Conservation (phyloP, 805 yeast genomes). For the Debaryomyces castellii region DNA sequence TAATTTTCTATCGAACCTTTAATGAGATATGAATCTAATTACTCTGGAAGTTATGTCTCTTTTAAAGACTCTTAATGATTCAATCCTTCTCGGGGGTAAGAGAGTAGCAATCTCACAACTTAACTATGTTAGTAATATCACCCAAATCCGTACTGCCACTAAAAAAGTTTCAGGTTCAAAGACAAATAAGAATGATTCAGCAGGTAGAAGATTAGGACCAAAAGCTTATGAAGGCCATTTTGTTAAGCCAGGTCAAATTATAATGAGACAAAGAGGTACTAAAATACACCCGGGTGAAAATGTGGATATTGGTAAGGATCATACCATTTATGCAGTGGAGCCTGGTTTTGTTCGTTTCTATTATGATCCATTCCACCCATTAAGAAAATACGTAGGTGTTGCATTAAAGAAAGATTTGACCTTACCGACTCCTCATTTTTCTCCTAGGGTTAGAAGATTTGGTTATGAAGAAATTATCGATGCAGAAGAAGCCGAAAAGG, state of each 20-base stretch:
- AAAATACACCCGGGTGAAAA: slow-evolving; percentile 93
- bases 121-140: not conserved
- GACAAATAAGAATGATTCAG: slow-evolving; percentile 90
- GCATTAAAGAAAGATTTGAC: slow-evolving; percentile 62
- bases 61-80: not conserved
- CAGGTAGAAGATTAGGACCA: slow-evolving; percentile 91
- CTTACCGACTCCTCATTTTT: slow-evolving; percentile 88
- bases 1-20: not conserved
- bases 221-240: slow-evolving; percentile 78
- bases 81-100: not conserved
- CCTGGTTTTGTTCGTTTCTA: slow-evolving; percentile 93
- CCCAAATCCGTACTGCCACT: slow-evolving; percentile 80
- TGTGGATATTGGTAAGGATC: slow-evolving; percentile 87
- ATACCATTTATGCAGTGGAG: slow-evolving; percentile 85
- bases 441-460: slow-evolving; percentile 82
- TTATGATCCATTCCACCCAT: slow-evolving; percentile 94
- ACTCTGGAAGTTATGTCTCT: slow-evolving; percentile 2
- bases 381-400: slow-evolving; percentile 85
- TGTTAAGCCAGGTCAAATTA: slow-evolving; percentile 81
- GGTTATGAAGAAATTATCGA: slow-evolving; percentile 63
- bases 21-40: not conserved
- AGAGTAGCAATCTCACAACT: not conserved
- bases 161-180: slow-evolving; percentile 95
- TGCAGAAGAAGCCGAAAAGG: slow-evolving; percentile 51
- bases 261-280: slow-evolving; percentile 94